phyloP scores from a whole-genome alignment of 306 rosid genomes.

The Cyclanthera cordifolia region DNA sequence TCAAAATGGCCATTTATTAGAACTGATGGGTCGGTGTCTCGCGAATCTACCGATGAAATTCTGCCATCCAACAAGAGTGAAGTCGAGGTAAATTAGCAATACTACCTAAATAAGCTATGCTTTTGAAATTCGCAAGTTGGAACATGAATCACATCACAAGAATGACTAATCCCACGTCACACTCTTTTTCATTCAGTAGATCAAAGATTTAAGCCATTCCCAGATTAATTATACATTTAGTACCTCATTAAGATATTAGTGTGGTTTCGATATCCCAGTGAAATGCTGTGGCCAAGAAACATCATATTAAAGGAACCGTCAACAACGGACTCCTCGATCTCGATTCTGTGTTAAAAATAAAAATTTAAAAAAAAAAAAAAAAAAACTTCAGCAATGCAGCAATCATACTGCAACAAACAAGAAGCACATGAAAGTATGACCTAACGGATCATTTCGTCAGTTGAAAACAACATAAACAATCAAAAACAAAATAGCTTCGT shows the following conservation, averaged over 20 bases:
- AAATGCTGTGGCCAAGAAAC: constrained; percentile 64
- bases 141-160: neutral
- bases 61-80: constrained; percentile 35
- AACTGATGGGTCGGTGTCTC: constrained; percentile 67
- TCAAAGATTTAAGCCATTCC: neutral
- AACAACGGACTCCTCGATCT: constrained; percentile 71
- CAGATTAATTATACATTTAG: neutral
- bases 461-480: neutral
- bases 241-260: constrained; percentile 78
- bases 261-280: constrained; percentile 78
- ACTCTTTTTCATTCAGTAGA: neutral
- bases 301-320: constrained; percentile 85
- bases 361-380: too few species aligned
- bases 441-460: neutral
- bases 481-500: neutral
- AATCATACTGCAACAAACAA: constrained; percentile 11
- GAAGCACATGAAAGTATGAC: neutral
- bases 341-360: constrained; percentile 85
- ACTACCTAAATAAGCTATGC: constrained; percentile 16
- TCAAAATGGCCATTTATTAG: constrained; percentile 86
- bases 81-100: neutral
- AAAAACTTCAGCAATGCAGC: constrained; percentile 4
- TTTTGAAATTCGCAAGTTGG: neutral
- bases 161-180: neutral
- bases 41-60: constrained; percentile 54